phyloP scores from a whole-genome alignment of 441 rosid species.

The Erodium texanum region DNA sequence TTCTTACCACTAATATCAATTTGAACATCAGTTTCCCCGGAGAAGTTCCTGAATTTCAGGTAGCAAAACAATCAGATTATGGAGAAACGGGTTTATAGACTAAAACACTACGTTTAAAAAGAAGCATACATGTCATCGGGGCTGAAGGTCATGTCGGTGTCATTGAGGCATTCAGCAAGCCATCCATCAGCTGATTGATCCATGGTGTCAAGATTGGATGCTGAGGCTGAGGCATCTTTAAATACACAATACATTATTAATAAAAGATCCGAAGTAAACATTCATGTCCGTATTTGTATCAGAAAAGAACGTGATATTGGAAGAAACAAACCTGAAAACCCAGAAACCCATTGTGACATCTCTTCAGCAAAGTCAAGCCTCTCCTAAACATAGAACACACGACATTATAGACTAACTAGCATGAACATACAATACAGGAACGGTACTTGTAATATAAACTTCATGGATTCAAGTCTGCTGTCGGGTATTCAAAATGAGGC shows the following conservation, averaged over 20 bases:
- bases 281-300: conserved; percentile 12
- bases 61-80: conserved; percentile 19
- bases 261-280: conserved; percentile 11
- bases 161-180: conserved; percentile 69
- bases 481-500: too few relatives aligned
- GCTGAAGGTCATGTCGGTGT: conserved; percentile 39
- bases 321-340: conserved; percentile 52
- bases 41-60: conserved; percentile 38
- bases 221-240: conserved; percentile 32
- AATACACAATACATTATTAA: conserved; percentile 18
- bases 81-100: conserved; percentile 5
- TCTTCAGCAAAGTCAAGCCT: conserved; percentile 46
- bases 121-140: conserved; percentile 55
- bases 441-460: too few relatives aligned
- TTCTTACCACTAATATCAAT: conserved; percentile 59
- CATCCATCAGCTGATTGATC: conserved; percentile 64
- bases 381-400: conserved; percentile 35
- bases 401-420: too few relatives aligned
- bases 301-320: conserved; percentile 4
- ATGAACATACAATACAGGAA: too few relatives aligned
- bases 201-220: conserved; percentile 35
- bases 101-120: conserved; percentile 13
- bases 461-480: too few relatives aligned
- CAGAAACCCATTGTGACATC: conserved; percentile 43
- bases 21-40: conserved; percentile 54